These are phyloP conservation scores for Colletotrichum sansevieriae DNA, from an alignment of 2,329 filamentous ascomycete species.

Conservation along the genomic window DNA sequence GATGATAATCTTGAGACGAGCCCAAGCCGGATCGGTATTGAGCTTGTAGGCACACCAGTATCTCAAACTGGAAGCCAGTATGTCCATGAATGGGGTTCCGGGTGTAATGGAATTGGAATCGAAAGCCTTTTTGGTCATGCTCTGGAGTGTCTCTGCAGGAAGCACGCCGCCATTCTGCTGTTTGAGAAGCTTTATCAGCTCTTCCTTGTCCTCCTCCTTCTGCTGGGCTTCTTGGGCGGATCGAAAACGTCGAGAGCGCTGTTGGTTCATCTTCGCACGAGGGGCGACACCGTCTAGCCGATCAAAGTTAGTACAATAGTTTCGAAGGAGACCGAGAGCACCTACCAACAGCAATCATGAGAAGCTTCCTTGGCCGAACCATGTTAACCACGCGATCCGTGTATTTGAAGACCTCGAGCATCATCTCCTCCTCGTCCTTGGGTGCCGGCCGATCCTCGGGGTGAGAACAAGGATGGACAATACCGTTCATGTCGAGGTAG, in stretches of 20 bases:
- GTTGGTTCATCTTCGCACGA: slow-evolving; percentile 99
- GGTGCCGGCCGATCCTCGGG: slow-evolving; percentile 93
- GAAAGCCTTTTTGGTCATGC: slow-evolving; percentile 87
- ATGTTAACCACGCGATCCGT: slow-evolving; percentile 99
- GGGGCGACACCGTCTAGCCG: slow-evolving; percentile 90
- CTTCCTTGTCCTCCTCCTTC: slow-evolving; percentile 91
- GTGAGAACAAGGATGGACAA: slow-evolving; percentile 98
- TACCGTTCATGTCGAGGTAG: slow-evolving; percentile 99
- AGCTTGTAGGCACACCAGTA: slow-evolving; percentile 99
- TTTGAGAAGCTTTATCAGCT: slow-evolving; percentile 86
- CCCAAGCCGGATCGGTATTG: slow-evolving; percentile 96
- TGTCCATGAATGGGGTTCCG: slow-evolving; percentile 98
- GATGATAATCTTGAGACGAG: slow-evolving; percentile 96
- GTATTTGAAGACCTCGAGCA: slow-evolving; percentile 97
- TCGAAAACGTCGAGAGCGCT: slow-evolving; percentile 94
- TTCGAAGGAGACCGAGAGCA: slow-evolving; percentile 39
- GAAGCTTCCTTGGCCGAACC: slow-evolving; percentile 93
- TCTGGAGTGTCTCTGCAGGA: slow-evolving; percentile 71
- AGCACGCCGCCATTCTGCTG: slow-evolving; percentile 78
- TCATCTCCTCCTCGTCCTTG: slow-evolving; percentile 98
- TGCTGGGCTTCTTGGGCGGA: slow-evolving; percentile 94
- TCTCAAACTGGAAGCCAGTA: slow-evolving; percentile 87
- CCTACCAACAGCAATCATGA: slow-evolving; percentile 96
- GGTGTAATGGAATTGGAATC: slow-evolving; percentile 91
- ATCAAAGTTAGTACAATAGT: slow-evolving; percentile 20